Evolutionary conservation across 106 monocot genomes (phyloP).

Genomic region (Posidonia australis): DNA sequence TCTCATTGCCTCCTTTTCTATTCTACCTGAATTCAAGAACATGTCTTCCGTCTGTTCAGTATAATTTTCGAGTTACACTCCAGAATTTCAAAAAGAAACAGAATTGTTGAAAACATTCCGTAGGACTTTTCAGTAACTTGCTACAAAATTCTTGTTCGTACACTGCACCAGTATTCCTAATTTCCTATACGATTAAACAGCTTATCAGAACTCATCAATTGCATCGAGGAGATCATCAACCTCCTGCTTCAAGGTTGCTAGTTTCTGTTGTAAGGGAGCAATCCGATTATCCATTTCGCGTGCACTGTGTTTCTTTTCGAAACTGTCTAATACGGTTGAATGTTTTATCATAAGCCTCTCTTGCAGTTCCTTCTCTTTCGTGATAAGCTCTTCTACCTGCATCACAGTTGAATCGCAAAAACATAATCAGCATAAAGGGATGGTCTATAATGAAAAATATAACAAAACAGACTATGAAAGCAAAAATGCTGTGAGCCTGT

Average conservation of each 20-base stretch:
- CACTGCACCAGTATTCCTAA: too few relatives aligned
- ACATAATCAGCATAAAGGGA: neutral
- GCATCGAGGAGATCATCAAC: constrained; percentile 65
- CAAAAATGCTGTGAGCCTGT: neutral
- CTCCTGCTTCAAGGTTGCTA: constrained; percentile 55
- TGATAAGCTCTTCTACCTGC: constrained; percentile 76
- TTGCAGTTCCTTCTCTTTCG: constrained; percentile 83
- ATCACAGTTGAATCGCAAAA: constrained; percentile 7
- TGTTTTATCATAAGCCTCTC: constrained; percentile 78
- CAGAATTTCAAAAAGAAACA: too few relatives aligned
- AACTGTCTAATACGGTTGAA: constrained; percentile 57
- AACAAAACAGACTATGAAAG: neutral
- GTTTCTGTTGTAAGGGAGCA: constrained; percentile 58
- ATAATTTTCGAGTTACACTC: too few relatives aligned
- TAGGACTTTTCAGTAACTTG: neutral
- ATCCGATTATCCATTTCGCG: constrained; percentile 69
- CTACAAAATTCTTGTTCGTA: constrained; percentile 1
- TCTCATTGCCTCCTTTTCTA: too few relatives aligned
- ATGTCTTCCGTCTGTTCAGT: too few relatives aligned
- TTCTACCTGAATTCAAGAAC: too few relatives aligned
- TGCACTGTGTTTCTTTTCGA: constrained; percentile 74
- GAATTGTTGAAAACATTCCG: too few relatives aligned
- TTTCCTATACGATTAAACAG: neutral
- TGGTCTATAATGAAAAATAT: too few relatives aligned
- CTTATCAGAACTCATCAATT: constrained; percentile 49